Evolutionary conservation across 768 basidiomycete species (phyloP).

Genomic region (Baorangia bicolor): DNA sequence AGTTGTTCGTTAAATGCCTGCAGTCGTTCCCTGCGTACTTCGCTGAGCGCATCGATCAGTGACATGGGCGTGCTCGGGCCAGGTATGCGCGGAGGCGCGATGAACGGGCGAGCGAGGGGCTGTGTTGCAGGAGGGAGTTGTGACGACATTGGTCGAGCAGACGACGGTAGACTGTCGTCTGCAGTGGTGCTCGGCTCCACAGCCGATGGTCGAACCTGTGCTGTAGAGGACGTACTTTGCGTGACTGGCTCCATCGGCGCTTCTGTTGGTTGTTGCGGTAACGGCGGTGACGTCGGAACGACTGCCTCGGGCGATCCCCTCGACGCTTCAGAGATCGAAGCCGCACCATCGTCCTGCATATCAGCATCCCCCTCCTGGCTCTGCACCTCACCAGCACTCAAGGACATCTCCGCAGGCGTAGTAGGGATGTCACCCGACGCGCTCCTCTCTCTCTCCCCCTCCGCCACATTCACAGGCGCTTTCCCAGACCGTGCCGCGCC

Average conservation of each 20-base stretch:
- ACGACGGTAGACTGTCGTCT: background rate
- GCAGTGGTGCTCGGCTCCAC: background rate
- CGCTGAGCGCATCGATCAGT: constrained; percentile 23
- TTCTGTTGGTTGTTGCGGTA: background rate
- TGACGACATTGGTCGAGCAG: background rate
- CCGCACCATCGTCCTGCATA: constrained; percentile 3
- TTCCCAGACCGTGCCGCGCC: background rate
- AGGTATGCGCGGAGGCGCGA: constrained; percentile 26
- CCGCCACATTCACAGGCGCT: background rate
- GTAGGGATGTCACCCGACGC: background rate
- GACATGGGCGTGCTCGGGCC: constrained; percentile 12
- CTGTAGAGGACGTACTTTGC: background rate
- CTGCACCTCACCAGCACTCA: background rate
- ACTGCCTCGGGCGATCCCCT: background rate
- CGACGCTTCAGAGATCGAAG: background rate
- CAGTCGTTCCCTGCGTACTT: constrained; percentile 11
- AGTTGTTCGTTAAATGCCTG: background rate
- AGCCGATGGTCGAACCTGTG: background rate
- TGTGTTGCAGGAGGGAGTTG: constrained; percentile 1
- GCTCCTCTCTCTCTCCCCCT: background rate
- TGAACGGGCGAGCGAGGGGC: constrained; percentile 3
- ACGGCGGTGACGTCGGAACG: background rate
- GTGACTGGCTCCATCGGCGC: background rate
- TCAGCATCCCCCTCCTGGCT: background rate
- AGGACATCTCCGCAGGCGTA: background rate